phyloP scores from a whole-genome alignment of 1,139 yeast genomes.

The Taphrina communis region DNA sequence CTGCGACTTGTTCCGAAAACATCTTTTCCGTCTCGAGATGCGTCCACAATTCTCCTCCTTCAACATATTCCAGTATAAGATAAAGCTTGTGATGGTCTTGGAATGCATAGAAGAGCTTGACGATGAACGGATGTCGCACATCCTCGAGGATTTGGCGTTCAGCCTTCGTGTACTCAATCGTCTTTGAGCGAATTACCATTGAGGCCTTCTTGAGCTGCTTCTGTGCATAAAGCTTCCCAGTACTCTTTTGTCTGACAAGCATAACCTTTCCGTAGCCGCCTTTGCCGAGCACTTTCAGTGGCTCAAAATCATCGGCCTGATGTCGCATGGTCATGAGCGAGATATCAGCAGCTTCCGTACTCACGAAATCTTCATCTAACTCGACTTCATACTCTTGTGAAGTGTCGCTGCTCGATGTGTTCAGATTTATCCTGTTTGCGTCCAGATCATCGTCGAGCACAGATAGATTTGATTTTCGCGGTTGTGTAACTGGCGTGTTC shows the following conservation, averaged over 20 bases:
- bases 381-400: constrained; percentile 33
- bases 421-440: constrained; percentile 53
- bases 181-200: constrained; percentile 59
- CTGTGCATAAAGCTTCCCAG: constrained; percentile 81
- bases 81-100: constrained; percentile 96
- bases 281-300: constrained; percentile 80
- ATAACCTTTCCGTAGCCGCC: constrained; percentile 93
- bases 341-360: constrained; percentile 35
- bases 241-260: constrained; percentile 68
- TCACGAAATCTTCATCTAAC: constrained; percentile 9
- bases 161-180: constrained; percentile 68
- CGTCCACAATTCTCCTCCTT: constrained; percentile 99
- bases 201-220: constrained; percentile 86
- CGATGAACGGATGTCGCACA: constrained; percentile 88
- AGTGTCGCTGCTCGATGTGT: constrained; percentile 57
- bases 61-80: constrained; percentile 95
- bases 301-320: constrained; percentile 66
- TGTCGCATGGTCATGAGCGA: constrained; percentile 50
- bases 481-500: constrained; percentile 41
- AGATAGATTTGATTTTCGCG: constrained; percentile 41
- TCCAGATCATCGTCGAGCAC: constrained; percentile 47
- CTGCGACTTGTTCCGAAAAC: constrained; percentile 76
- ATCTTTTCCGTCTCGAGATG: constrained; percentile 93
- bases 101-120: constrained; percentile 91
- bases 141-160: constrained; percentile 77